These are phyloP conservation scores for Noccaea caerulescens DNA, from an alignment of 345 rosid genomes.

Conservation along the genomic window DNA sequence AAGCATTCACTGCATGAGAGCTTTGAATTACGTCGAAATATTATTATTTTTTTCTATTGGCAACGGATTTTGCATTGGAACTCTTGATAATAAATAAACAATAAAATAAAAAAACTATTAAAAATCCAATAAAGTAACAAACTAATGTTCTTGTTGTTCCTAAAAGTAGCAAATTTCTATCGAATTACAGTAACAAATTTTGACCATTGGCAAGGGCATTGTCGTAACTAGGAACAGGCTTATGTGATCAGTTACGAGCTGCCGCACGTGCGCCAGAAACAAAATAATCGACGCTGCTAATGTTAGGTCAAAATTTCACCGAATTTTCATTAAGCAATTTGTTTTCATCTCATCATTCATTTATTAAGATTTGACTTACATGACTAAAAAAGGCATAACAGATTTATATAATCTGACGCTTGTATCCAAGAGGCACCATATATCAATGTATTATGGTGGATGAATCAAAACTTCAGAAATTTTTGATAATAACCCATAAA, in stretches of 20 bases:
- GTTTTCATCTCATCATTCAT: background rate
- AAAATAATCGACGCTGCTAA: conserved; percentile 12
- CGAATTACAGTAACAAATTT: background rate
- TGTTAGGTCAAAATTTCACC: conserved; percentile 26
- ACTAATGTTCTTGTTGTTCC: background rate
- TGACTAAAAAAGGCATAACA: too few species aligned
- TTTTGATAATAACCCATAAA: background rate
- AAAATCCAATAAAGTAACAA: background rate
- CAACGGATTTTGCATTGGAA: background rate
- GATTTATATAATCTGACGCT: too few species aligned
- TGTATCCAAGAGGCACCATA: too few species aligned
- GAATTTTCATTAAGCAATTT: background rate
- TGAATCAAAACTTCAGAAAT: conserved; percentile 2
- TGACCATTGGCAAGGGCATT: conserved; percentile 16
- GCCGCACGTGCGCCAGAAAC: conserved; percentile 31
- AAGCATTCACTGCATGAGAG: conserved; percentile 17
- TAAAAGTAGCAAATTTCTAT: background rate
- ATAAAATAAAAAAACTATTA: background rate
- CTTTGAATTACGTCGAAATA: background rate
- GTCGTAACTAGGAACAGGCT: background rate
- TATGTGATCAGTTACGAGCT: background rate
- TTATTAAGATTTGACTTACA: too few species aligned
- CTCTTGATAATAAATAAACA: background rate
- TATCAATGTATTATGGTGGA: background rate
- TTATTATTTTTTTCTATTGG: background rate